These are phyloP conservation scores for Didymella exigua DNA, from an alignment of 2,329 filamentous ascomycete genomes.

Conservation along the genomic window DNA sequence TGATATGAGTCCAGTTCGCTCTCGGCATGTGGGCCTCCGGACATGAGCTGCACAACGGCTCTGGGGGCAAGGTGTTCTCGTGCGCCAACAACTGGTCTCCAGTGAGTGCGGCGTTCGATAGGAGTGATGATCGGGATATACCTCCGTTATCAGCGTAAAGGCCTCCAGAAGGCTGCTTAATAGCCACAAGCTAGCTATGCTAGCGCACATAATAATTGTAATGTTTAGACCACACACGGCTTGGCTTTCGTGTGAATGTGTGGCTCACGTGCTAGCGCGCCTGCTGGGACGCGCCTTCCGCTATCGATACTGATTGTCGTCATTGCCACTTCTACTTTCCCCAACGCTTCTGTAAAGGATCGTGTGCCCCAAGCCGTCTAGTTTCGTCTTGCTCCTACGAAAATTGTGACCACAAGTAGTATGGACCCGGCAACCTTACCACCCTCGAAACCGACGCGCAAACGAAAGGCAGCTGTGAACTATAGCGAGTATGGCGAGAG, in stretches of 20 bases:
- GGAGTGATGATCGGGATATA: not conserved
- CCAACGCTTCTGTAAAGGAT: not conserved
- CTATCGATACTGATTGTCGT: constrained; percentile 9
- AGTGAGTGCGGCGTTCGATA: constrained; percentile 8
- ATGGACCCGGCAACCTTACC: not conserved
- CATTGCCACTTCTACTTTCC: constrained; percentile 1
- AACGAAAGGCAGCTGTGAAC: constrained; percentile 26
- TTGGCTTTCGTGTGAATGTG: not conserved
- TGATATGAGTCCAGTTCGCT: constrained; percentile 25
- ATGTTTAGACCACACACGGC: not conserved
- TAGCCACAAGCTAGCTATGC: not conserved
- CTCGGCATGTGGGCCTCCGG: constrained; percentile 41
- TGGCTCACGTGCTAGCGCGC: constrained; percentile 7
- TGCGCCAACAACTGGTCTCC: constrained; percentile 41
- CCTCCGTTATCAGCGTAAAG: too few relatives aligned
- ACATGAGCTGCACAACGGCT: constrained; percentile 26
- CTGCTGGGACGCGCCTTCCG: not conserved
- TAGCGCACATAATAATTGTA: not conserved
- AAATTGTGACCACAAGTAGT: not conserved
- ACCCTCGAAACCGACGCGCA: constrained; percentile 19
- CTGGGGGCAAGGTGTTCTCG: constrained; percentile 36
- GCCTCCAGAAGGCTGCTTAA: not conserved
- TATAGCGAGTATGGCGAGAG: constrained; percentile 16
- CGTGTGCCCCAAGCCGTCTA: not conserved
- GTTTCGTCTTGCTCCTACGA: not conserved